Conservation (phyloP, 169 alveolate genomes). For the Babesia sp. region DNA sequence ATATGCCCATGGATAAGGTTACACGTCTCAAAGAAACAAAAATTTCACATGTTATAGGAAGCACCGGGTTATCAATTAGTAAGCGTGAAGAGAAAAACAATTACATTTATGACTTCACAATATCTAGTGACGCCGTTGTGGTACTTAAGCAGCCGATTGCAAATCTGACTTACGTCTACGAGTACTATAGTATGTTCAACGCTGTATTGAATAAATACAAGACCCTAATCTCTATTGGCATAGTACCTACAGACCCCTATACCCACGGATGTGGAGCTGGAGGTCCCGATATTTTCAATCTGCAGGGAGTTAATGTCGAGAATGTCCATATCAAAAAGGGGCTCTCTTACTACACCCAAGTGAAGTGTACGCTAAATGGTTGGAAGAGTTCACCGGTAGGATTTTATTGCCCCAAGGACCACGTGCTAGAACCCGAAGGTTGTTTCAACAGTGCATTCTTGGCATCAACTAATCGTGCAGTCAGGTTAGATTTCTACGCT, state of each 20-base stretch:
- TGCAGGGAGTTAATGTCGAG: neutral
- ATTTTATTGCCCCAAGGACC: slow-evolving; percentile 26
- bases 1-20: neutral
- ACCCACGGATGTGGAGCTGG: slow-evolving; percentile 40
- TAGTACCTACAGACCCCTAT: slow-evolving; percentile 40
- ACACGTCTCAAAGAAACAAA: neutral
- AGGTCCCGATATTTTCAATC: neutral
- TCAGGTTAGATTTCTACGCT: neutral
- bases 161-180: slow-evolving; percentile 21
- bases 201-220: neutral
- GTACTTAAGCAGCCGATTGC: slow-evolving; percentile 26
- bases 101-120: neutral
- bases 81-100: neutral
- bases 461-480: slow-evolving; percentile 2
- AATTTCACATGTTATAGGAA: neutral
- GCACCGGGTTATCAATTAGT: neutral
- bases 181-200: slow-evolving; percentile 6
- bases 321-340: neutral
- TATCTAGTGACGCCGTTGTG: slow-evolving; percentile 3
- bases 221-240: slow-evolving; percentile 2
- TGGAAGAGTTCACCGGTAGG: slow-evolving; percentile 18
- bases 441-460: slow-evolving; percentile 11
- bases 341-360: neutral
- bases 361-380: slow-evolving; percentile 24
- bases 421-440: slow-evolving; percentile 1